These are phyloP conservation scores for Sporothrix phasma DNA, from an alignment of 2,329 filamentous ascomycete genomes.

Conservation along the genomic window DNA sequence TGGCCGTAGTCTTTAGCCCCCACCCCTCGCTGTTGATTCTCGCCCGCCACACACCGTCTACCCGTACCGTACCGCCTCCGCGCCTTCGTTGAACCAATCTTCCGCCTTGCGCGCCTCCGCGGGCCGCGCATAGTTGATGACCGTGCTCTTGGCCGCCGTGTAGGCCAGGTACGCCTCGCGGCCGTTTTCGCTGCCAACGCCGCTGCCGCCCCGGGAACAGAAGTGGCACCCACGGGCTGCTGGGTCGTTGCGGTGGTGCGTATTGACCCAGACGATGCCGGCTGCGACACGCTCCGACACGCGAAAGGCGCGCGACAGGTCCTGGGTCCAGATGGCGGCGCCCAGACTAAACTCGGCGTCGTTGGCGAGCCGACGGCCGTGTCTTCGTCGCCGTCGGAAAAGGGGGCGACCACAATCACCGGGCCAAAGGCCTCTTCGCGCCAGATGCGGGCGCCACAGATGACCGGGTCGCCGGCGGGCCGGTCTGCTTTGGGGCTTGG, in stretches of 20 bases:
- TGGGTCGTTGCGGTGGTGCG: slow-evolving; percentile 64
- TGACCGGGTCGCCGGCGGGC: not conserved
- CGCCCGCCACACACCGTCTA: slow-evolving; percentile 23
- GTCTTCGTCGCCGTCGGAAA: slow-evolving; percentile 63
- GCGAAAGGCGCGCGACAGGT: slow-evolving; percentile 62
- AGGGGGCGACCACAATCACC: slow-evolving; percentile 64
- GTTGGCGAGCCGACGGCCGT: slow-evolving; percentile 65
- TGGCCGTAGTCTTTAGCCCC: not conserved
- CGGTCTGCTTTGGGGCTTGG: too few species aligned
- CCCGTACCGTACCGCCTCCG: slow-evolving; percentile 50
- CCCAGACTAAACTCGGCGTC: slow-evolving; percentile 66
- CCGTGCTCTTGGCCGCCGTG: slow-evolving; percentile 53
- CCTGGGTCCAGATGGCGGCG: slow-evolving; percentile 65
- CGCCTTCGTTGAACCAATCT: slow-evolving; percentile 58
- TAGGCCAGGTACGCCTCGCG: slow-evolving; percentile 52
- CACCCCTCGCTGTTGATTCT: not conserved
- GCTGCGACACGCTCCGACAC: slow-evolving; percentile 62
- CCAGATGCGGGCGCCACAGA: slow-evolving; percentile 64
- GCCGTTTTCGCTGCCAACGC: slow-evolving; percentile 65
- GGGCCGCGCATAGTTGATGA: slow-evolving; percentile 55
- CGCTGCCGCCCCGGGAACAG: slow-evolving; percentile 42
- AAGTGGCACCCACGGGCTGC: slow-evolving; percentile 58
- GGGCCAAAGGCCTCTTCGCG: slow-evolving; percentile 77
- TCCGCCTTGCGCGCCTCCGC: slow-evolving; percentile 44
- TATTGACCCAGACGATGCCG: slow-evolving; percentile 50